phyloP scores from a whole-genome alignment of 1,284 basidiomycete species.

The Heterobasidion annosum region DNA sequence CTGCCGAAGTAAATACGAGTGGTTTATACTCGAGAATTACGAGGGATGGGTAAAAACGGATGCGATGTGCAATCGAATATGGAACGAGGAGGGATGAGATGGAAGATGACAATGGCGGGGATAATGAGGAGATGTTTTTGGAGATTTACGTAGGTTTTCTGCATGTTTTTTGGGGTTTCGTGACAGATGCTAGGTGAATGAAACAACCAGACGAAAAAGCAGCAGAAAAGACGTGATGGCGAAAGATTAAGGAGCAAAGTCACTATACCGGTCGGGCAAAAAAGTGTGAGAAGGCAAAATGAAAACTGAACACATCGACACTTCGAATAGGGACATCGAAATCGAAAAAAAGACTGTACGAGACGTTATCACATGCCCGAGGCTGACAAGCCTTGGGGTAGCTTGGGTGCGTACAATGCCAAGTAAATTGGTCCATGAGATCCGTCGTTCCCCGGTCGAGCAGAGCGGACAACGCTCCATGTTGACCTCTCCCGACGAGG shows the following conservation, averaged over 20 bases:
- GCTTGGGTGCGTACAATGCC: background rate
- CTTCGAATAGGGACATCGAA: background rate
- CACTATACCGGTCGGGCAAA: slow-evolving; percentile 5
- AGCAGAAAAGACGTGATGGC: slow-evolving; percentile 4
- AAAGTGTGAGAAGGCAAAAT: slow-evolving; percentile 4
- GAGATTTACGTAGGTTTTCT: slow-evolving; percentile 27
- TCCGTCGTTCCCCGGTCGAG: background rate
- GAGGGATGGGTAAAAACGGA: background rate
- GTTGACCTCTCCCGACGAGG: background rate
- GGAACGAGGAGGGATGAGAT: background rate
- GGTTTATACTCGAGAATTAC: background rate
- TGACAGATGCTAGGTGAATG: slow-evolving; percentile 4
- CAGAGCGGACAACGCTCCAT: background rate
- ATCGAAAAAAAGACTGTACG: background rate
- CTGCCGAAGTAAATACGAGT: background rate
- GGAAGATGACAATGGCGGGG: slow-evolving; percentile 15
- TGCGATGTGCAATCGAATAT: background rate
- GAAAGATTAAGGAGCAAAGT: slow-evolving; percentile 4
- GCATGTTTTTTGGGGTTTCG: slow-evolving; percentile 35
- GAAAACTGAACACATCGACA: background rate
- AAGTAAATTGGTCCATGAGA: background rate
- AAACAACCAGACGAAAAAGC: slow-evolving; percentile 8
- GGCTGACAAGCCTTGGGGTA: background rate
- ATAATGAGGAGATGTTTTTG: slow-evolving; percentile 29
- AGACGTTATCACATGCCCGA: background rate